These are phyloP conservation scores for Amauroascus niger DNA, from an alignment of 2,329 filamentous ascomycete species.

Conservation along the genomic window DNA sequence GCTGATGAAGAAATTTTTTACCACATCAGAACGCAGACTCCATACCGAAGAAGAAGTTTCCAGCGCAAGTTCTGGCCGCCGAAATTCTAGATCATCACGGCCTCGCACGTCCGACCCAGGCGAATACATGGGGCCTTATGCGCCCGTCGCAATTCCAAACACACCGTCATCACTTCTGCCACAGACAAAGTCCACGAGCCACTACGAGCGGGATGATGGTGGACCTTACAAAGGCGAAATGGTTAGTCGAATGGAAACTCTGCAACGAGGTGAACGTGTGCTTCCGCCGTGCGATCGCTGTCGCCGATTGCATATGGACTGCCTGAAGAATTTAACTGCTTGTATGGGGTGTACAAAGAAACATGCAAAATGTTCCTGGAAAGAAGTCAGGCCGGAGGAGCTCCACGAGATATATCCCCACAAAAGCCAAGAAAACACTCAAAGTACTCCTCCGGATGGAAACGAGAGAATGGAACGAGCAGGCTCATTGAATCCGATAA, in stretches of 20 bases:
- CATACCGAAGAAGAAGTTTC: slow-evolving; percentile 24
- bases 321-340: slow-evolving; percentile 74
- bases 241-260: slow-evolving; percentile 63
- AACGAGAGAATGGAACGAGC: background rate
- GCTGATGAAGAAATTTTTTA: slow-evolving; percentile 54
- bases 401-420: slow-evolving; percentile 26
- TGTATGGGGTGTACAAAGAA: slow-evolving; percentile 84
- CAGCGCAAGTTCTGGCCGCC: slow-evolving; percentile 20
- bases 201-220: slow-evolving; percentile 46
- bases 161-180: slow-evolving; percentile 46
- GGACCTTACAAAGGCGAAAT: slow-evolving; percentile 56
- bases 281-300: slow-evolving; percentile 79
- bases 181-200: slow-evolving; percentile 37
- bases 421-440: slow-evolving; percentile 4
- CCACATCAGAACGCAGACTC: slow-evolving; percentile 46
- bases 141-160: slow-evolving; percentile 45
- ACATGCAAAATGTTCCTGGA: slow-evolving; percentile 82
- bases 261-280: slow-evolving; percentile 64
- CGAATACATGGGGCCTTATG: slow-evolving; percentile 33
- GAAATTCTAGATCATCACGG: slow-evolving; percentile 26
- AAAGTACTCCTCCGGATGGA: background rate
- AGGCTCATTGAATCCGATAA: slow-evolving; percentile 6
- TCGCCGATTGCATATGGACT: slow-evolving; percentile 67
- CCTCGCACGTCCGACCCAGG: slow-evolving; percentile 28
- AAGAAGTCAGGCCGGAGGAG: slow-evolving; percentile 67